These are phyloP conservation scores for Hypoxylon rubiginosum DNA, from an alignment of 2,329 filamentous ascomycete species.

Conservation along the genomic window DNA sequence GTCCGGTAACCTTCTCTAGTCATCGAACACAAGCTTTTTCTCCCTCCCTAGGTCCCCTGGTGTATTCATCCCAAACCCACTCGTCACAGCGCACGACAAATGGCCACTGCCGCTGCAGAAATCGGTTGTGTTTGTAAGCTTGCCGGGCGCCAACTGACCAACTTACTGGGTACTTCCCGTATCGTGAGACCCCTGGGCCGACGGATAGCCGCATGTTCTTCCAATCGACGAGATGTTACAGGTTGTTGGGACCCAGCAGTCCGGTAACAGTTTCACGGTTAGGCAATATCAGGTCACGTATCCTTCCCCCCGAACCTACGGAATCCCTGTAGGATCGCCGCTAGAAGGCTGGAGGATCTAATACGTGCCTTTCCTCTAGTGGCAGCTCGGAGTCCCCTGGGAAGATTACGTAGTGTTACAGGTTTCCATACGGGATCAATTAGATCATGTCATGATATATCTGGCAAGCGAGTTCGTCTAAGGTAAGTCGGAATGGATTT, in stretches of 20 bases:
- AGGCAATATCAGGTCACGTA: conserved; percentile 44
- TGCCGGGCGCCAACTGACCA: conserved; percentile 32
- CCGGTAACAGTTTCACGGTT: conserved; percentile 48
- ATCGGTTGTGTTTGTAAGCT: conserved; percentile 37
- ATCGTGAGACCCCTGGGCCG: conserved; percentile 45
- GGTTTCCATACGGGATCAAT: conserved; percentile 15
- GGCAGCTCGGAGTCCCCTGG: conserved; percentile 22
- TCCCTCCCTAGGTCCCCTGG: neutral
- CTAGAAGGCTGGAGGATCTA: conserved; percentile 17
- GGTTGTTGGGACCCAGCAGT: conserved; percentile 43
- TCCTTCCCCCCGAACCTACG: conserved; percentile 36
- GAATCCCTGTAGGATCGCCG: conserved; percentile 31
- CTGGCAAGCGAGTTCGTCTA: conserved; percentile 14
- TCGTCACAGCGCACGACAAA: conserved; percentile 22
- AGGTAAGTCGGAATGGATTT: conserved; percentile 35
- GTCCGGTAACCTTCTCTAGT: conserved; percentile 24
- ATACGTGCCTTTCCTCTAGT: conserved; percentile 13
- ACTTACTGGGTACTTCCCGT: conserved; percentile 28
- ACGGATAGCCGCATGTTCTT: conserved; percentile 44
- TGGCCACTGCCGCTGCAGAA: conserved; percentile 33
- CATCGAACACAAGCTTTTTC: conserved; percentile 21
- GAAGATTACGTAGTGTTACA: conserved; percentile 19
- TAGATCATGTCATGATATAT: conserved; percentile 28
- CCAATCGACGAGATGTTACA: conserved; percentile 39
- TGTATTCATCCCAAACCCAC: neutral